These are phyloP conservation scores for Auricularia sp. DNA, from an alignment of 768 basidiomycete genomes.

Conservation along the genomic window DNA sequence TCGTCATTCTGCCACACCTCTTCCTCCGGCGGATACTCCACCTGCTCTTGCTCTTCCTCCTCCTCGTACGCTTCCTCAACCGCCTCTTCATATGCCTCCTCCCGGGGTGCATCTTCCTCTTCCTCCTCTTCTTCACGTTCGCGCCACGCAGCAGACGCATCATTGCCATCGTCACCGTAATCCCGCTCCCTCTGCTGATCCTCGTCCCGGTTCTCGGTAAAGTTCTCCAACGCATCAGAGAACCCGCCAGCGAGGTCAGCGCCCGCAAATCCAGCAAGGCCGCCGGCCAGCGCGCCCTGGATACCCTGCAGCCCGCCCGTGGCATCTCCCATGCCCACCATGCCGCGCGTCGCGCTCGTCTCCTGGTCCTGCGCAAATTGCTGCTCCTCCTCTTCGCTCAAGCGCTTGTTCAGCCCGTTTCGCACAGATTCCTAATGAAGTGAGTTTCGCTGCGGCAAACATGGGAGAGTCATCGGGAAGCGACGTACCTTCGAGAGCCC, in stretches of 20 bases:
- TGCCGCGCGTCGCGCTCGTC: background rate
- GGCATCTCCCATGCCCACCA: background rate
- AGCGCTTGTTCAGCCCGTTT: conserved; percentile 48
- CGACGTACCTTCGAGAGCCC: conserved; percentile 41
- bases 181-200: background rate
- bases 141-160: background rate
- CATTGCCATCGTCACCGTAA: background rate
- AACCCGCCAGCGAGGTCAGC: background rate
- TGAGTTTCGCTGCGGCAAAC: background rate
- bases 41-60: background rate
- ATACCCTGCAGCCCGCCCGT: background rate
- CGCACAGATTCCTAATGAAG: conserved; percentile 42
- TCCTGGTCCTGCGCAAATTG: background rate
- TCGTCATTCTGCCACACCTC: background rate
- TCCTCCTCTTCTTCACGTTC: background rate
- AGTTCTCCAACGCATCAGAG: background rate
- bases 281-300: background rate
- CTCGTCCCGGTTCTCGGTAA: background rate
- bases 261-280: background rate
- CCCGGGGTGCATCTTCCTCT: background rate
- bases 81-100: background rate
- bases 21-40: background rate
- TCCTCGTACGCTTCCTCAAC: background rate
- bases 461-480: background rate
- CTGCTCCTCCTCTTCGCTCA: conserved; percentile 33